Evolutionary conservation across 1,284 basidiomycete species (phyloP).

Genomic region (Neotropicomus parvogracilis): DNA sequence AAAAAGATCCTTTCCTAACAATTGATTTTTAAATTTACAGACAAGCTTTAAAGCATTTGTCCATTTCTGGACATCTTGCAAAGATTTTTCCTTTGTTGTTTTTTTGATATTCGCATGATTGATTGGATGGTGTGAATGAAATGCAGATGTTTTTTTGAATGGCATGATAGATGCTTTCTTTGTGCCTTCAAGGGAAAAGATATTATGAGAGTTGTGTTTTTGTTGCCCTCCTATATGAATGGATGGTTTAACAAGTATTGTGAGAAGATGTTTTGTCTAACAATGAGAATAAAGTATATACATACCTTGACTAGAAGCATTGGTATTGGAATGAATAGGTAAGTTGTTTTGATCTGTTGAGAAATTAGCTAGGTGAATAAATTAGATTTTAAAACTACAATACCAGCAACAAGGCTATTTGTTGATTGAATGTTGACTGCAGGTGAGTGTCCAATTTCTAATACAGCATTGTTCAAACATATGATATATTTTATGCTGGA

Average conservation of each 20-base stretch:
- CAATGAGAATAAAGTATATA: neutral
- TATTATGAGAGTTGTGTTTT: neutral
- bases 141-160: neutral
- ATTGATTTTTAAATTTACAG: neutral
- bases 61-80: slow-evolving; percentile 16
- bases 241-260: neutral
- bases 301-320: neutral
- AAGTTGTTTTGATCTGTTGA: neutral
- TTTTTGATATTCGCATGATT: neutral
- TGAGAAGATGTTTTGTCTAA: too few relatives aligned
- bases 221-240: neutral
- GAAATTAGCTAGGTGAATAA: neutral
- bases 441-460: neutral
- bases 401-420: neutral
- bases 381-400: neutral
- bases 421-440: neutral
- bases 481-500: neutral
- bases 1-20: slow-evolving; percentile 13
- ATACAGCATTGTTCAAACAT: neutral
- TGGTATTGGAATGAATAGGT: neutral
- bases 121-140: neutral
- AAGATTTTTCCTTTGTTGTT: neutral
- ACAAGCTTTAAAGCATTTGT: slow-evolving; percentile 7
- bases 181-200: neutral
- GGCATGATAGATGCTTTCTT: neutral